A percentile compares a stretch with the other conserved stretches of the same genome.
Evolutionary conservation across 2,329 filamentous ascomycete species (phyloP).

Genomic region (Monosporascus sp.): DNA sequence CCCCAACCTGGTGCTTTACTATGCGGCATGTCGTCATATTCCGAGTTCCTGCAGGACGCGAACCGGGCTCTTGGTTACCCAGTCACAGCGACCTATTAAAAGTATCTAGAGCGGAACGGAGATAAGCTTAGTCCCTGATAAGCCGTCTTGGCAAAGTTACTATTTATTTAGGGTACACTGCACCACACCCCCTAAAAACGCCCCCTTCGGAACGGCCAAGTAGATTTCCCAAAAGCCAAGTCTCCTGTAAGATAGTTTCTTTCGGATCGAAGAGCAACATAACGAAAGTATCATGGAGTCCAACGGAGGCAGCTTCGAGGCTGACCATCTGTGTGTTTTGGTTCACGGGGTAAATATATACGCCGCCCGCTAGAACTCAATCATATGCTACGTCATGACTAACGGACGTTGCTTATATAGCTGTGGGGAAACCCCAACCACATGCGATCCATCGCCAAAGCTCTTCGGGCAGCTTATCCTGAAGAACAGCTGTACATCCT

Average conservation of each 20-base stretch:
- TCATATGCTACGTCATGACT: conserved; percentile 11
- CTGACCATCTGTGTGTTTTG: conserved; percentile 70
- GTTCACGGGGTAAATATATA: conserved; percentile 63
- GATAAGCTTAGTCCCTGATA: neutral
- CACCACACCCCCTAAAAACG: no score
- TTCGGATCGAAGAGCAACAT: neutral
- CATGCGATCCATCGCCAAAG: conserved; percentile 61
- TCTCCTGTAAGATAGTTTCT: neutral
- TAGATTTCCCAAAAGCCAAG: neutral
- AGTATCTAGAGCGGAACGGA: neutral
- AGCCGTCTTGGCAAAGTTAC: neutral
- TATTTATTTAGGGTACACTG: no score
- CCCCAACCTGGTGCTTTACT: no score
- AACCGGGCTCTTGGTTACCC: neutral
- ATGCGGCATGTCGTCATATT: neutral
- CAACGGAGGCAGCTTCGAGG: conserved; percentile 46
- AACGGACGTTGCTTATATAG: conserved; percentile 26
- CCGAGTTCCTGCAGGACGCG: neutral
- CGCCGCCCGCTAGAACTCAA: conserved; percentile 1
- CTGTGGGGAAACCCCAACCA: conserved; percentile 78
- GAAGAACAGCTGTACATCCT: conserved; percentile 64
- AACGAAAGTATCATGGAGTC: conserved; percentile 35
- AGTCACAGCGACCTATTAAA: neutral
- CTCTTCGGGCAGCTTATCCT: conserved; percentile 55
- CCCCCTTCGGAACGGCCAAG: neutral